Evolutionary conservation across 1,284 basidiomycete species (phyloP).

Genomic region (Anthracocystis walkeri): DNA sequence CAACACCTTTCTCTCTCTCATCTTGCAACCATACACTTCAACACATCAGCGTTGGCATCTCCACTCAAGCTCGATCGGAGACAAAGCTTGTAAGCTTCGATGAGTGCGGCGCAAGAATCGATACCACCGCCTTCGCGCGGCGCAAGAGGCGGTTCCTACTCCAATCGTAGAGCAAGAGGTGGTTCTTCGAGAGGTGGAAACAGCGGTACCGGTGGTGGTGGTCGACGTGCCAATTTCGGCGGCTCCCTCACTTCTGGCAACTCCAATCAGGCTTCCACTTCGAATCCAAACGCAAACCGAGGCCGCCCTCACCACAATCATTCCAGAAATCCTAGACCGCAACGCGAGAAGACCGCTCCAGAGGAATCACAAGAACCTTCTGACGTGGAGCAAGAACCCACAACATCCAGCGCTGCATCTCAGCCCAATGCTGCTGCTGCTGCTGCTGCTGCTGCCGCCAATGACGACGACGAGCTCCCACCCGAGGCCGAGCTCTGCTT

Average conservation of each 20-base stretch:
- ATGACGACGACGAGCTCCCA: constrained; percentile 71
- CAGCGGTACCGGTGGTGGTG: constrained; percentile 7
- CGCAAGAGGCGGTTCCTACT: constrained; percentile 16
- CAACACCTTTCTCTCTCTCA: background rate
- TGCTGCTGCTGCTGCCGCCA: constrained; percentile 1
- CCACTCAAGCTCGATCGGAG: background rate
- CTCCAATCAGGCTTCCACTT: background rate
- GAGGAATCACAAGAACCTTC: background rate
- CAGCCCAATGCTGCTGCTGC: background rate
- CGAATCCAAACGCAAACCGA: constrained; percentile 6
- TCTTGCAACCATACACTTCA: background rate
- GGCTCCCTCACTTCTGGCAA: constrained; percentile 36
- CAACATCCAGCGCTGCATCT: background rate
- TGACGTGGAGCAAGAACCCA: background rate
- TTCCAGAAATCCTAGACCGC: constrained; percentile 4
- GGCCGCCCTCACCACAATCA: constrained; percentile 18
- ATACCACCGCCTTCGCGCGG: constrained; percentile 13
- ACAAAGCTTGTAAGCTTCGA: background rate
- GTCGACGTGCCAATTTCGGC: constrained; percentile 54
- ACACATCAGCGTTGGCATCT: too few species aligned
- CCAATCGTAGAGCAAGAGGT: constrained; percentile 18
- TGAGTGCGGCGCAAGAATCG: constrained; percentile 28
- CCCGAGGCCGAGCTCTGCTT: constrained; percentile 77
- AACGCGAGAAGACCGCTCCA: background rate
- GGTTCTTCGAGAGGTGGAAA: constrained; percentile 16